These are phyloP conservation scores for Datura wrightii DNA, from an alignment of 257 asterid species.

Conservation along the genomic window DNA sequence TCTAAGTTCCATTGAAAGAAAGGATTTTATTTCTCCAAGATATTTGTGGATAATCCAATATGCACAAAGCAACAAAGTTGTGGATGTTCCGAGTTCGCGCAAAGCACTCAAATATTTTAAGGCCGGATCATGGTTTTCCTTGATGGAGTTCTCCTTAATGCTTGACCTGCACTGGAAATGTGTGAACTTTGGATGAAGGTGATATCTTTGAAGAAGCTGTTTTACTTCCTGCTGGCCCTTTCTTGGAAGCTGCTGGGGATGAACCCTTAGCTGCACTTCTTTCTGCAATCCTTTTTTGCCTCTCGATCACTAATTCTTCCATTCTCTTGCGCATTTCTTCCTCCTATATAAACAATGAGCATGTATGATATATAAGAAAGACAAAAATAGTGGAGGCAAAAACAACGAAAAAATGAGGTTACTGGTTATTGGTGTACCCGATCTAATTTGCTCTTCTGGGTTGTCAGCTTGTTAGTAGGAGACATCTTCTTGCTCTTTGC, in stretches of 20 bases:
- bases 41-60: slow-evolving; percentile 3
- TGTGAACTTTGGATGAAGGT: slow-evolving; percentile 30
- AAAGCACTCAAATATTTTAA: background rate
- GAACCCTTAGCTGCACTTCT: slow-evolving; percentile 61
- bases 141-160: background rate
- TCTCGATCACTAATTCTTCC: slow-evolving; percentile 62
- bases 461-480: slow-evolving; percentile 51
- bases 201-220: slow-evolving; percentile 50
- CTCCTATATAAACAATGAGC: slow-evolving; percentile 50
- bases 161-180: slow-evolving; percentile 23
- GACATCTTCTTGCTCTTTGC: slow-evolving; percentile 61
- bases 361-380: slow-evolving; percentile 1
- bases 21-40: slow-evolving; percentile 9
- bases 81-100: background rate
- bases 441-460: slow-evolving; percentile 68
- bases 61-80: slow-evolving; percentile 15
- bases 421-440: slow-evolving; percentile 49
- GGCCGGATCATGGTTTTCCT: slow-evolving; percentile 14
- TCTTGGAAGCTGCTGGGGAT: slow-evolving; percentile 49
- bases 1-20: background rate
- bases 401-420: background rate
- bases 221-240: slow-evolving; percentile 56
- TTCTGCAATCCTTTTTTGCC: slow-evolving; percentile 84
- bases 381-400: slow-evolving; percentile 10
- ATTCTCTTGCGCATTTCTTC: slow-evolving; percentile 76